Base-by-base conservation (phyloP, 176 grass and related monocot genomes). In the Pharus latifolius region DNA sequence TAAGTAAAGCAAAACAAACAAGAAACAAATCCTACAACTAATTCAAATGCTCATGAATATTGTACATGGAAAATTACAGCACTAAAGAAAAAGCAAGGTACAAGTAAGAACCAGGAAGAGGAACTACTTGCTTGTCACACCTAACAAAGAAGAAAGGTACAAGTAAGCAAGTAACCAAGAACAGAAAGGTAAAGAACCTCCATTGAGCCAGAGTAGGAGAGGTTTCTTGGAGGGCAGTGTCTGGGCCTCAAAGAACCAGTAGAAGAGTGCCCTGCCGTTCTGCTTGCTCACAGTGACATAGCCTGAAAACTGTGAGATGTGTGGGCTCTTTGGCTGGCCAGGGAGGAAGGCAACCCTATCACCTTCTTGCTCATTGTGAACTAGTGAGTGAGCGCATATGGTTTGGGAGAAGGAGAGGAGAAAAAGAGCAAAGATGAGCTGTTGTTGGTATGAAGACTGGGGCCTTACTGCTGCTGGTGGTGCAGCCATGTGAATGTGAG, bases 201-300 rank as follows among this genome's bases (percentile, higher is more conserved):
- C 88, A 60, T 96, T 96, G 85, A 96, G 88, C 92, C 92, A 89
- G 67, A 96, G 86, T 43, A 96, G 88, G 73, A 96, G 77, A 59
- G 92, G 92, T 34, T 83, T 88, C 17, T 84, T 2, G 1, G 40
- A 63, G 0, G 92, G 79, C 25, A 60, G 25, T 29, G 44, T 25
- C 74, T 91, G 92, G 0, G 92, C 92, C 85, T 96, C 82, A 41
- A 96, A 96, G 85, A 91, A 90, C 87, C 87, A 90, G 79, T 90
- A 85, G 75, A 90, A 90, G 41, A 90, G 77, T 50, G 87, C 82
- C 54, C 87, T 85, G 16, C 77, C 78, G 4, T 74, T 85, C 48
- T 5, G 41, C 19, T 82, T 46, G 42, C 74, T 78, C 24, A 90
- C 73, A 59, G 77, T 85, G 56, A 85, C 38, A 28, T 85, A 85